Evolutionary conservation across 169 alveolate genomes (phyloP).

Genomic region (Plasmodium coatneyi): DNA sequence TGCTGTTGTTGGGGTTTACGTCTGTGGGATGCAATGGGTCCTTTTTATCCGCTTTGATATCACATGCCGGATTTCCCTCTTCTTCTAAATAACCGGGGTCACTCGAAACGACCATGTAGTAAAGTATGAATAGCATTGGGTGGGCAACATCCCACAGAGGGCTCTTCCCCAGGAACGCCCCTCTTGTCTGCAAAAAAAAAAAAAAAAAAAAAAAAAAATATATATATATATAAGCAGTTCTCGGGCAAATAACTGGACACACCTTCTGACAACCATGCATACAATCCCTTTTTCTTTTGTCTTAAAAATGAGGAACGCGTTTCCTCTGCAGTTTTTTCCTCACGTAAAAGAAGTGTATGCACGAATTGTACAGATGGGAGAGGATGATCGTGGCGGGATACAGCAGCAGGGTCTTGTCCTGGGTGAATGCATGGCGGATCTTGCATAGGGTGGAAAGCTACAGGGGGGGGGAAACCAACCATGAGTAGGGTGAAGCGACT

Average conservation of each 20-base stretch:
- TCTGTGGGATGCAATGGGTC: background rate
- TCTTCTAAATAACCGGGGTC: slow-evolving; percentile 50
- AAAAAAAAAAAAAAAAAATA: background rate
- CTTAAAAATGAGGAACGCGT: background rate
- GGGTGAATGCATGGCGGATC: background rate
- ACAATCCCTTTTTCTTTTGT: background rate
- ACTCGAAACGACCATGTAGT: slow-evolving; percentile 50
- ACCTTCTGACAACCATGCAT: background rate
- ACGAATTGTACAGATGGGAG: slow-evolving; percentile 2
- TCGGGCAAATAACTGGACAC: background rate
- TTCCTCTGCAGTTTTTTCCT: slow-evolving; percentile 9
- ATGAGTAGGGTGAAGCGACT: background rate
- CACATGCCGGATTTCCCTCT: background rate
- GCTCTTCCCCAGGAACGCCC: background rate
- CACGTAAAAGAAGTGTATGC: slow-evolving; percentile 33
- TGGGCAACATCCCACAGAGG: slow-evolving; percentile 12
- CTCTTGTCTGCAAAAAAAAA: slow-evolving; percentile 9
- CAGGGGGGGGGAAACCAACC: background rate
- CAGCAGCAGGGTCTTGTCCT: slow-evolving; percentile 19
- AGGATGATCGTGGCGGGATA: slow-evolving; percentile 32
- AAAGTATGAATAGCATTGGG: slow-evolving; percentile 26
- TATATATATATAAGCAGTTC: background rate
- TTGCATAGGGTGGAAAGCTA: slow-evolving; percentile 17
- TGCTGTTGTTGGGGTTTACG: background rate
- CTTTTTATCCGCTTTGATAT: background rate